Base-by-base conservation (phyloP, 2,329 filamentous ascomycete genomes). In the Ceratocystis destructans region DNA sequence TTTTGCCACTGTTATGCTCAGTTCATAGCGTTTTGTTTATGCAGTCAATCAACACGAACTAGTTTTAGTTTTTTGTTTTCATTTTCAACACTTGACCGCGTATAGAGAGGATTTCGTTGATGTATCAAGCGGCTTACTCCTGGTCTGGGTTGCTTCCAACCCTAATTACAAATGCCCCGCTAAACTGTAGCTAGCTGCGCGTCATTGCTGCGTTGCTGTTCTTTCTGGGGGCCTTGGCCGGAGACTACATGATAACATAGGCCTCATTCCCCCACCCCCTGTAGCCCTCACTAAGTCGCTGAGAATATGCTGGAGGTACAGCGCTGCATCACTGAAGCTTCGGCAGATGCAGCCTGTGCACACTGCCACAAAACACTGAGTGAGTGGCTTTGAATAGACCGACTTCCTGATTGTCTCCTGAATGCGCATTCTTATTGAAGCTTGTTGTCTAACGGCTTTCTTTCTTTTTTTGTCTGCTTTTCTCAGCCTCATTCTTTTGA, bases 11-110 rank as follows among this genome's bases (percentile, higher is more conserved):
- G 22, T 50, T 66, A 66, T 53, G 59, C 62, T 66, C 31, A 20
- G 44, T 62, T 20, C 64, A 62, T 66, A 66, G 59, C 45, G 55
- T 59, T 59, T 59, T 28, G 28, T 8, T 22, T 59, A 59, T 59
- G 5, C 7, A 6, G 28, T 59, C 28, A 37, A 59, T 59, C 37
- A 59, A 25, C n/a, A 57, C 7, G 15, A 15, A 31, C 33, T 33
- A 5, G 15, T 20, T 59, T 59, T 33, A 5, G 15, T 20, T 59
- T 59, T 31, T 17, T n/a, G 22, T 55, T 31, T 25, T 22, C 15
- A 37, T 17, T n/a, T 53, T 53, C n/a, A 1, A 53, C 25, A 53
- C 48, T 53, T 12, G 12, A 25, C 33, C 25, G 20, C 12, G 20
- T 25, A 55, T 6, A 28, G 22, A 31, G 22, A 12, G 10, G 33